phyloP scores from a whole-genome alignment of 768 basidiomycete genomes.

The Panellus pusillus region DNA sequence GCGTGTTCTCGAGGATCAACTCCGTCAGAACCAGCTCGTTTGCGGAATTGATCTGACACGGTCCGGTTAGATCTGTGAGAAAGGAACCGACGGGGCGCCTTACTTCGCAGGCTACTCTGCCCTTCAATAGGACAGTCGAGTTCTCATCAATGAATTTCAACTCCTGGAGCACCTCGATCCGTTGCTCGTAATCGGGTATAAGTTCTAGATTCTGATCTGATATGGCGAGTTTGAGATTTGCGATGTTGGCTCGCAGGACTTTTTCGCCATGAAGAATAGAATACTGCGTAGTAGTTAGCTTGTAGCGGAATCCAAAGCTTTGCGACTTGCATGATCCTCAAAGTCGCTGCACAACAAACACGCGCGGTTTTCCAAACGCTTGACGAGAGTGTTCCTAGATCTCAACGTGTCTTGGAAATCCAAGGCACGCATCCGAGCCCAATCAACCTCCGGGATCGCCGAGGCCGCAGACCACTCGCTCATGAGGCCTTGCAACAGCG shows the following conservation, averaged over 20 bases:
- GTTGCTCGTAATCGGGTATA: slow-evolving; percentile 94
- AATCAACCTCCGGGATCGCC: no score
- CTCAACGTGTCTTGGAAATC: no score
- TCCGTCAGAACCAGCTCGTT: slow-evolving; percentile 96
- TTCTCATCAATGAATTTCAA: slow-evolving; percentile 95
- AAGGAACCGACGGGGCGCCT: slow-evolving; percentile 14
- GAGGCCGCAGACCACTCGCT: no score
- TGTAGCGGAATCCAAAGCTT: neutral
- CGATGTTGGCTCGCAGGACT: slow-evolving; percentile 71
- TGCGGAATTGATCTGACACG: slow-evolving; percentile 89
- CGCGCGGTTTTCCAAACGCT: no score
- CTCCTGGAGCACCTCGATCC: slow-evolving; percentile 86
- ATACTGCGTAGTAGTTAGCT: slow-evolving; percentile 58
- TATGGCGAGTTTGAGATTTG: slow-evolving; percentile 75
- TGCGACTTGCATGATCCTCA: slow-evolving; percentile 72
- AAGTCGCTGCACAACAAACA: no score
- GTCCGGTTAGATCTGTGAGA: neutral
- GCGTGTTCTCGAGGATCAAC: slow-evolving; percentile 92
- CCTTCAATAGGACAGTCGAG: slow-evolving; percentile 92
- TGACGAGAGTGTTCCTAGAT: no score
- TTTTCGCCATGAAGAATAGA: slow-evolving; percentile 71
- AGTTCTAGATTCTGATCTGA: slow-evolving; percentile 97
- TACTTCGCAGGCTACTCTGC: slow-evolving; percentile 97
- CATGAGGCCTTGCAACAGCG: no score
- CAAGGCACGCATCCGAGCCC: no score